Percentiles rank a stretch among this genome's conserved stretches.
Conservation (phyloP, 1,139 yeast species). For the Torulaspora globosa region DNA sequence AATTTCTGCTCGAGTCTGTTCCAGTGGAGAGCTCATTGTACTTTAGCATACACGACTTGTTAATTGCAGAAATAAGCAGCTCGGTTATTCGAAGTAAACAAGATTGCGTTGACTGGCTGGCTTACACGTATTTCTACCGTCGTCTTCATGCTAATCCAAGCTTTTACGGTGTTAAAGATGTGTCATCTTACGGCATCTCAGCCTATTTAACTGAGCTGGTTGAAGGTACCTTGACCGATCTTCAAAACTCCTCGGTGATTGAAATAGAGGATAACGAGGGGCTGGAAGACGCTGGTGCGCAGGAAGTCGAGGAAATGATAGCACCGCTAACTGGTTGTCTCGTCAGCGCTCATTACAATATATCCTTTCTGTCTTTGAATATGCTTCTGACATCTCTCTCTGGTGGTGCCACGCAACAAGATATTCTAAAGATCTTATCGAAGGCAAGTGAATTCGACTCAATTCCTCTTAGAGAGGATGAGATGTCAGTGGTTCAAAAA, state of each 20-base stretch:
- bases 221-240: slow-evolving; percentile 65
- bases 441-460: slow-evolving; percentile 65
- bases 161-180: slow-evolving; percentile 71
- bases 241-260: slow-evolving; percentile 57
- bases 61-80: slow-evolving; percentile 67
- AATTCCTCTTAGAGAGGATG: slow-evolving; percentile 60
- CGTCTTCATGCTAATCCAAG: slow-evolving; percentile 80
- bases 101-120: slow-evolving; percentile 87
- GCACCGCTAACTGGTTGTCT: slow-evolving; percentile 64
- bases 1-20: slow-evolving; percentile 67
- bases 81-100: slow-evolving; percentile 66
- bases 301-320: slow-evolving; percentile 46
- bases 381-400: slow-evolving; percentile 48
- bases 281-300: slow-evolving; percentile 37
- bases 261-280: slow-evolving; percentile 46
- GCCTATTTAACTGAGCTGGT: slow-evolving; percentile 79
- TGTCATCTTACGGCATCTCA: slow-evolving; percentile 64
- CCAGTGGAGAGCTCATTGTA: slow-evolving; percentile 81
- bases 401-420: slow-evolving; percentile 54
- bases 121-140: slow-evolving; percentile 78
- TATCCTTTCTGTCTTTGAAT: slow-evolving; percentile 64
- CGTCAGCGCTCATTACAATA: slow-evolving; percentile 68
- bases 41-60: slow-evolving; percentile 55
- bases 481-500: slow-evolving; percentile 45
- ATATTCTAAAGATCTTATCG: slow-evolving; percentile 57